Evolutionary conservation across 1,284 basidiomycete genomes (phyloP).

Genomic region (Pseudozyma pruni): DNA sequence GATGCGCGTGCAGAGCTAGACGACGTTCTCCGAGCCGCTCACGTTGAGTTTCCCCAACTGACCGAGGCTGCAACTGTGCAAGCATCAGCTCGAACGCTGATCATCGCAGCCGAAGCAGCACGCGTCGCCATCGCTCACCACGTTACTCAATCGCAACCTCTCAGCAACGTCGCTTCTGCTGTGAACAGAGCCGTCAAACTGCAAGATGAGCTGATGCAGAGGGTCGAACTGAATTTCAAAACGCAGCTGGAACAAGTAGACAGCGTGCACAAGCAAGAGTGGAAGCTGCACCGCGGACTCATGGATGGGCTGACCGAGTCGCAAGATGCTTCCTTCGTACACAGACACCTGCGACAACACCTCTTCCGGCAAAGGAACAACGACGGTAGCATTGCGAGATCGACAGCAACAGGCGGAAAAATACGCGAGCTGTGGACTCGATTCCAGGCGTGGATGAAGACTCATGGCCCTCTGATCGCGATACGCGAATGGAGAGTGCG

Average conservation of each 20-base stretch:
- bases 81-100: not conserved
- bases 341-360: too few relatives aligned
- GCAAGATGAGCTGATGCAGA: conserved; percentile 15
- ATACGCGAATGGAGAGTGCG: conserved; percentile 16
- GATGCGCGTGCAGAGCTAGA: conserved; percentile 4
- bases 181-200: conserved; percentile 1
- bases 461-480: too few relatives aligned
- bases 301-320: conserved; percentile 4
- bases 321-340: too few relatives aligned
- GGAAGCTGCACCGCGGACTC: conserved; percentile 15
- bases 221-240: conserved; percentile 3
- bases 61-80: not conserved
- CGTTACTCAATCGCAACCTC: not conserved
- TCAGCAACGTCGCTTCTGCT: not conserved
- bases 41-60: conserved; percentile 1
- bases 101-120: conserved; percentile 9
- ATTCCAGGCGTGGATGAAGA: conserved; percentile 1
- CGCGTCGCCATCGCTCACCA: conserved; percentile 20
- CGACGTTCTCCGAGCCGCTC: not conserved
- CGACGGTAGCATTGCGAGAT: too few relatives aligned
- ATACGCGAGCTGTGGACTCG: conserved; percentile 2
- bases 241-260: conserved; percentile 6
- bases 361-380: not conserved
- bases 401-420: too few relatives aligned
- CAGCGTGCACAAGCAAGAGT: conserved; percentile 5